Evolutionary conservation across 1,139 yeast genomes (phyloP), one percentile per base, ranked within the genome.

Genomic region (Geotrichum fermentans): DNA sequence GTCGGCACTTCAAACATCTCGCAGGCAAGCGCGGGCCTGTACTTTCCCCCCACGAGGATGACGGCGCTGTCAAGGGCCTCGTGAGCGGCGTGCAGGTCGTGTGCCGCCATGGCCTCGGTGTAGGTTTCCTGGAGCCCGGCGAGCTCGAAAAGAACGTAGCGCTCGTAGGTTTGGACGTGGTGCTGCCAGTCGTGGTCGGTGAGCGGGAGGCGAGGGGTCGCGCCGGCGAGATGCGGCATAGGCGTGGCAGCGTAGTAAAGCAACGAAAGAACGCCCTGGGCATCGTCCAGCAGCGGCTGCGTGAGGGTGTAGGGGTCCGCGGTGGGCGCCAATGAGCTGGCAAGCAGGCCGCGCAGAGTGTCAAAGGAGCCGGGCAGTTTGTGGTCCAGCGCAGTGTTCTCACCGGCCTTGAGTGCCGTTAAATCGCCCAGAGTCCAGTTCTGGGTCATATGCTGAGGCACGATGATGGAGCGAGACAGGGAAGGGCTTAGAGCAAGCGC

Each of bases 81-180:
- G 14, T 26, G 32, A 24, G 41, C 41, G n/a, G 16, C 16, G 33
- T 26, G 21, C 13, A 24, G 21, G 20, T 38, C 41, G 14, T 26
- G 13, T 10, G n/a, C 32, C 13, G 13, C 14, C 32, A 38, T 24
- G 14, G 18, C 33, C 11, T 17, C 18, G 14, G 16, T 13, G 18
- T 14, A 42, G 24, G 24, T 18, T 14, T 28, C 14, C 17, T 34
- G 38, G 5, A 42, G 34, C 11, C 11, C 26, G 3, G 33, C 18
- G n/a, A 42, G 40, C 34, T 42, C 32, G 11, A 17, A 18, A 18
- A 42, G 16, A 11, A 29, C 34, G 30, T 17, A 42, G 20, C 11
- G 16, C 13, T 42, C 45, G 18, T 42, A 42, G 18, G 33, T n/a
- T 11, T 34, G 30, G 5, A 34, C 40, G 8, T 38, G 6, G 34